Base-by-base conservation (phyloP, 768 basidiomycete species). In the Panellus pusillus region DNA sequence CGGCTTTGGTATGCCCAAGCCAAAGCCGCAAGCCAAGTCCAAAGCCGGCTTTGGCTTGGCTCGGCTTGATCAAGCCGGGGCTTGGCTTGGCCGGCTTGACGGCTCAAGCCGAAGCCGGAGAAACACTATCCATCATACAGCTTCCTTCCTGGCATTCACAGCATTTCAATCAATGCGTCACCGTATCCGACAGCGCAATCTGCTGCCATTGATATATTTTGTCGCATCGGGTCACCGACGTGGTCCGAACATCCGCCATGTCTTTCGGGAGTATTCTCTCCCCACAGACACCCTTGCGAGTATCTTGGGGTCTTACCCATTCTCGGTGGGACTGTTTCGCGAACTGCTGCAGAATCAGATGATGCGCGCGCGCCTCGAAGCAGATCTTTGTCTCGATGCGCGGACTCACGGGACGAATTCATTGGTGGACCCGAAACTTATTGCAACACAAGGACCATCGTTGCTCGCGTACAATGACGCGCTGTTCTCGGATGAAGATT, bases 261-360 rank as follows among this genome's bases (percentile, higher is more conserved):
- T 48, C 54, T 6, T 60, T 60, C 41, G 58, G 58, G 58, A 60
- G 38, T 60, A 60, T 46, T 47, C 54, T 32, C 50, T 60, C 24
- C 54, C 64, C 15, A 59, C 63, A 18, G 61, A 65, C 47, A 61
- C 61, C 9, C 52, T 66, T 7, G 65, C 66, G 4, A 65, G 65
- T 0, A 78, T 81, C 1, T 57, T 80, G 0, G 66, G 69, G 0
- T 69, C 64, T 2, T 81, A 81, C 55, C 78, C 78, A 0, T 77
- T 74, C 49, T 75, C 75, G 6, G 66, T 73, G 17, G 75, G 76
- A 0, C 52, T 79, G 3, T 63, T 80, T 14, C 70, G 77, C 6
- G 80, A 81, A 49, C 40, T 79, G 0, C 20, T 79, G 2, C 77
- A 78, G 62, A 81, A 81, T 49, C 79, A 0, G 78, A 80, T 41